Evolutionary conservation across 495 filamentous ascomycete genomes (phyloP).

Genomic region (Trichoderma orchidacearum): DNA sequence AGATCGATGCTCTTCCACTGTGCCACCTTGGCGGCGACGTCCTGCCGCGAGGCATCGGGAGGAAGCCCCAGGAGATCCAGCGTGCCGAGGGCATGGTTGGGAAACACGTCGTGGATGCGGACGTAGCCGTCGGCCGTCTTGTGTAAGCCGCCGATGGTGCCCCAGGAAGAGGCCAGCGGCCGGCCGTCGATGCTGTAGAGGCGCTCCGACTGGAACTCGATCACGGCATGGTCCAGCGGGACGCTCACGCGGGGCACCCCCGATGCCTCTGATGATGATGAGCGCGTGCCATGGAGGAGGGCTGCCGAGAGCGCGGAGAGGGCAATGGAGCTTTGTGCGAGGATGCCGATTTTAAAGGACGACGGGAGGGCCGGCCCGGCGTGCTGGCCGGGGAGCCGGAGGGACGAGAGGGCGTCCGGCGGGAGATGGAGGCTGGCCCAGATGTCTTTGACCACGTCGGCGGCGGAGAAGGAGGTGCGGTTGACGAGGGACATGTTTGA

Average conservation of each 20-base stretch:
- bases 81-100: slow-evolving; percentile 23
- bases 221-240: slow-evolving; percentile 19
- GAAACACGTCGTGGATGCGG: slow-evolving; percentile 28
- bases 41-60: slow-evolving; percentile 12
- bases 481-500: neutral
- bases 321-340: slow-evolving; percentile 28
- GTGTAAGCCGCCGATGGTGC: slow-evolving; percentile 27
- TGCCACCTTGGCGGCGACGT: slow-evolving; percentile 15
- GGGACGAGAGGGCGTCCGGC: slow-evolving; percentile 3
- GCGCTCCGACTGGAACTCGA: slow-evolving; percentile 31
- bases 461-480: slow-evolving; percentile 2
- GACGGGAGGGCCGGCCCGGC: slow-evolving; percentile 16
- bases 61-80: slow-evolving; percentile 19
- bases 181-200: slow-evolving; percentile 21
- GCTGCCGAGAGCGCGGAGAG: slow-evolving; percentile 26
- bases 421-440: slow-evolving; percentile 9
- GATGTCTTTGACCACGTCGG: slow-evolving; percentile 7
- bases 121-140: slow-evolving; percentile 29
- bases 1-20: slow-evolving; percentile 23
- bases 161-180: slow-evolving; percentile 14
- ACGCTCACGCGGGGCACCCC: slow-evolving; percentile 19
- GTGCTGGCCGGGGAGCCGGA: slow-evolving; percentile 3
- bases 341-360: slow-evolving; percentile 29
- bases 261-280: neutral
- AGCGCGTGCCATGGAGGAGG: slow-evolving; percentile 16